Percentiles rank a stretch among this genome's conserved stretches.
Conservation (phyloP, 169 alveolate genomes). For the Plasmodium coatneyi region DNA sequence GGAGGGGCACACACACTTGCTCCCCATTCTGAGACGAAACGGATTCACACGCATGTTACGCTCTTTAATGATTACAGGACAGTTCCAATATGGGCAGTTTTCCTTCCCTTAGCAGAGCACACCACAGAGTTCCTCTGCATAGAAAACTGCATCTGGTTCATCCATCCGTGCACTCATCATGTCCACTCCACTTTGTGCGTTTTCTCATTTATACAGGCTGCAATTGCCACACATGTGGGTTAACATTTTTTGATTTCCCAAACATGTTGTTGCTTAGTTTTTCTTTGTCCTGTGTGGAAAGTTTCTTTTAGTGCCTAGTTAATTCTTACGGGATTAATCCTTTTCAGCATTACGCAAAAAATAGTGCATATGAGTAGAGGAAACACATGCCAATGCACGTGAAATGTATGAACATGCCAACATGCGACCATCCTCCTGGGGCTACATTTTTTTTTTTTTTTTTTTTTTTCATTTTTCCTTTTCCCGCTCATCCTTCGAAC, state of each 20-base stretch:
- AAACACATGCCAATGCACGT: neutral
- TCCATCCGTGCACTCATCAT: neutral
- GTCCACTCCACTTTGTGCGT: neutral
- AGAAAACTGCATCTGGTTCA: neutral
- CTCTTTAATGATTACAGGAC: neutral
- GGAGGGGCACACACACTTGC: neutral
- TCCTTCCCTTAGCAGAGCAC: neutral
- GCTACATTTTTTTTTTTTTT: neutral
- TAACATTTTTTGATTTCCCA: neutral
- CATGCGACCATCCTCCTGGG: neutral
- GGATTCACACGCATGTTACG: neutral
- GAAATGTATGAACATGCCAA: neutral
- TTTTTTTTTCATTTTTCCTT: neutral
- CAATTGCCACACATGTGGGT: neutral
- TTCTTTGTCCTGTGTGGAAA: neutral
- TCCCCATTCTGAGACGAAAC: neutral
- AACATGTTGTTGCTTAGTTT: neutral
- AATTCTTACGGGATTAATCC: neutral
- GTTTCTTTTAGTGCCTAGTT: neutral
- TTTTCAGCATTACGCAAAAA: neutral
- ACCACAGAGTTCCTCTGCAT: neutral
- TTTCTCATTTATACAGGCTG: neutral
- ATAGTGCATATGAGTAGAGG: neutral
- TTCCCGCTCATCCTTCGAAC: neutral
- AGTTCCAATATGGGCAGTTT: neutral